Evolutionary conservation across 176 grass and related monocot genomes (phyloP), one percentile per base, ranked within the genome.

Genomic region (Triticum monococcum): DNA sequence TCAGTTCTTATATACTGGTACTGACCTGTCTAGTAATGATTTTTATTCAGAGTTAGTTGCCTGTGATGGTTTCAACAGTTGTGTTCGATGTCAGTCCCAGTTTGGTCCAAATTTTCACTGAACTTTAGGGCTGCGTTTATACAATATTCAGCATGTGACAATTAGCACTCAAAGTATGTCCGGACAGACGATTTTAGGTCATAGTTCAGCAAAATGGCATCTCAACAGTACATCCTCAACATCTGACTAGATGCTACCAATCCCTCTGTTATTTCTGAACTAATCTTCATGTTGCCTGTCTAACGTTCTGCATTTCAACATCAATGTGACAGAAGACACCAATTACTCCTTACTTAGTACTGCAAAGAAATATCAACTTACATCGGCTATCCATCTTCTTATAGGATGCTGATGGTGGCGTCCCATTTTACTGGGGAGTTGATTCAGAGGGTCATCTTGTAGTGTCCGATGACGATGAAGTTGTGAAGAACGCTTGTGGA

Each of bases 381-480:
- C 7, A 35, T 38, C 16, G 79, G 14, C 1, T 52, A n/a, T 64
- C 78, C 1, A 83, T 83, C 38, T 41, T 70, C 25, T 74, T 57
- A 23, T 54, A 97, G 91, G 92, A 92, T 82, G 60, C 68, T 6
- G 87, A 94, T 59, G 89, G 89, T 0, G 84, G 33, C 17, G 89
- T 92, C 35, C 94, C 91, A 20, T 85, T 97, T 87, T 94, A 86
- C 72, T 97, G 94, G 92, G 94, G 91, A 20, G 84, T 74, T 25
- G 88, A 94, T 57, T 74, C 87, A 3, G 89, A 83, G 12, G 85
- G 66, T 14, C 89, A 31, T 68, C 85, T 94, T 45, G 88, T 97
- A 62, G 79, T 92, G 9, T 97, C 91, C 17, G 89, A 97, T 64
- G 91, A 94, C 22, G 23, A 38, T 9, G 89, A 97, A 74, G 73